phyloP scores from a whole-genome alignment of 2,329 filamentous ascomycete genomes.

The Phoma sp. region DNA sequence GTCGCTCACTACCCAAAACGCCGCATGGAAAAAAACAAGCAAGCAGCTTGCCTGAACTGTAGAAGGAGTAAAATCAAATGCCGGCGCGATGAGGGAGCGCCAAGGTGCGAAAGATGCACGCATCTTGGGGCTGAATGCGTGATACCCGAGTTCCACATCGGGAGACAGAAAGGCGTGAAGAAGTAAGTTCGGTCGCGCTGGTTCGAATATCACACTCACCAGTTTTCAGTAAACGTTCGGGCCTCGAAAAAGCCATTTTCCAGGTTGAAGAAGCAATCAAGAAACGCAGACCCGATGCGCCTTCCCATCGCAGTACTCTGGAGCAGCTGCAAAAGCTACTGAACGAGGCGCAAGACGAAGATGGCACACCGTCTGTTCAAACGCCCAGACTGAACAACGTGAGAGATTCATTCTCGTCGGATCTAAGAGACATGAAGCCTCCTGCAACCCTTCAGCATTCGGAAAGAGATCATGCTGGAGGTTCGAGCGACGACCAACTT shows the following conservation, averaged over 20 bases:
- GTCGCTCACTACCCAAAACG: neutral
- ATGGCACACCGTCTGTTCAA: constrained; percentile 4
- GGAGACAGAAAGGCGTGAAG: constrained; percentile 77
- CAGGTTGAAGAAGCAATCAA: constrained; percentile 72
- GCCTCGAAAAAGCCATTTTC: constrained; percentile 74
- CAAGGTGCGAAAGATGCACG: constrained; percentile 67
- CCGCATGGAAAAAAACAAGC: constrained; percentile 29
- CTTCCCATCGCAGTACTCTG: constrained; percentile 30
- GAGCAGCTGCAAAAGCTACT: constrained; percentile 58
- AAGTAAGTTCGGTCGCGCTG: constrained; percentile 59
- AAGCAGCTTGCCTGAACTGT: constrained; percentile 68
- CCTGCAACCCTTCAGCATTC: constrained; percentile 16
- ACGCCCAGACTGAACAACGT: neutral
- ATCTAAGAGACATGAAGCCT: constrained; percentile 18
- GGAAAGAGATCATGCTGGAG: constrained; percentile 36
- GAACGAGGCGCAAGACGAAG: constrained; percentile 52
- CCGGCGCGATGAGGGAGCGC: constrained; percentile 56
- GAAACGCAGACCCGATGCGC: constrained; percentile 38
- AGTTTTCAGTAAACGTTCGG: constrained; percentile 69
- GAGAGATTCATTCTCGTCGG: constrained; percentile 13
- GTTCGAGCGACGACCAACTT: constrained; percentile 52
- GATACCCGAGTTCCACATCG: constrained; percentile 71
- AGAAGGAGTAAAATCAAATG: constrained; percentile 73
- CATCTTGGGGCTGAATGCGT: constrained; percentile 67
- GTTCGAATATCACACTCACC: neutral